Evolutionary conservation across 2,329 filamentous ascomycete genomes (phyloP).

Genomic region (Zymoseptoria crescenta): DNA sequence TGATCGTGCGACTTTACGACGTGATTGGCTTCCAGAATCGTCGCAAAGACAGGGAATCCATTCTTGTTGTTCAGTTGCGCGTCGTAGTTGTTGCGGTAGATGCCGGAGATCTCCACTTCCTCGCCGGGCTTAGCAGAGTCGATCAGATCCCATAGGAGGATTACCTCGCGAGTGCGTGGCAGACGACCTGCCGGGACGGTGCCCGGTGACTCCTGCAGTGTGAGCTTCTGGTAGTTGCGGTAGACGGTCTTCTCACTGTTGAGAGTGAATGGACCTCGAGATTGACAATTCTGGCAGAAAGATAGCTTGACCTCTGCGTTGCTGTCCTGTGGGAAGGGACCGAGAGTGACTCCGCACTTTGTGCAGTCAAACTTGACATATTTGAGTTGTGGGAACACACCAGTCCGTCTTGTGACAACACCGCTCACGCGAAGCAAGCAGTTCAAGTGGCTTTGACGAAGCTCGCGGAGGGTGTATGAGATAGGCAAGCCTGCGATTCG

Average conservation of each 20-base stretch:
- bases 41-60: conserved; percentile 96
- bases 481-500: conserved; percentile 92
- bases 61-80: conserved; percentile 97
- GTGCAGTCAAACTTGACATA: conserved; percentile 97
- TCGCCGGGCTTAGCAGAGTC: conserved; percentile 95
- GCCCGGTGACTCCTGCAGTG: conserved; percentile 91
- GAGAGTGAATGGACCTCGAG: conserved; percentile 84
- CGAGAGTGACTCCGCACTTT: conserved; percentile 85
- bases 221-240: conserved; percentile 97
- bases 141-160: conserved; percentile 93
- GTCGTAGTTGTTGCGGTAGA: conserved; percentile 98
- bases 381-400: conserved; percentile 95
- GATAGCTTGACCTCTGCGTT: conserved; percentile 93
- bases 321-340: conserved; percentile 95
- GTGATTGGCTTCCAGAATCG: conserved; percentile 94
- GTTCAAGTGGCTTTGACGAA: conserved; percentile 93
- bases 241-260: conserved; percentile 98
- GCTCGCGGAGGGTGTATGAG: conserved; percentile 87
- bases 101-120: conserved; percentile 92
- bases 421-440: conserved; percentile 89
- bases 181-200: conserved; percentile 93
- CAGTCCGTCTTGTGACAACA: conserved; percentile 86
- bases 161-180: conserved; percentile 86
- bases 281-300: conserved; percentile 95
- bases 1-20: conserved; percentile 96